Percentiles rank a stretch among this genome's conserved stretches.
phyloP scores from a whole-genome alignment of 148 eudicot species.

The Gaultheria prostrata region DNA sequence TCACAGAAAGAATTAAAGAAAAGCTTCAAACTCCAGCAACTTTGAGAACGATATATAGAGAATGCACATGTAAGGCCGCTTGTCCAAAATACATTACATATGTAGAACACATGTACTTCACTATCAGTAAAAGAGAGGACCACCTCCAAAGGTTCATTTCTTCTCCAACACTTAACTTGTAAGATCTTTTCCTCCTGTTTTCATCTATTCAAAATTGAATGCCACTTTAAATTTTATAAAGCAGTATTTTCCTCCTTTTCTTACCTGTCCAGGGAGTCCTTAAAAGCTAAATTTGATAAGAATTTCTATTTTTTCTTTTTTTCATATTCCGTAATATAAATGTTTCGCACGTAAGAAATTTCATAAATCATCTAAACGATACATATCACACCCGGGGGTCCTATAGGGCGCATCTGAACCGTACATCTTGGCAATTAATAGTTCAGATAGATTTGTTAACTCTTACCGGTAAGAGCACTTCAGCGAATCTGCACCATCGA shows the following conservation, averaged over 20 bases:
- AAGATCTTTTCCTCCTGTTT: background rate
- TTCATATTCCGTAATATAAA: background rate
- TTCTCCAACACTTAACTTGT: background rate
- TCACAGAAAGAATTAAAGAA: background rate
- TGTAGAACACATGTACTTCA: no score
- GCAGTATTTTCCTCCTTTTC: background rate
- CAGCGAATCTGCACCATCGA: no score
- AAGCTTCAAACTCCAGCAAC: background rate
- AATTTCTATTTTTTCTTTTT: background rate
- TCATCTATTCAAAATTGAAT: background rate
- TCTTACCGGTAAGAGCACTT: no score
- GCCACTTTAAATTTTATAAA: background rate
- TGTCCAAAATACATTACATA: no score
- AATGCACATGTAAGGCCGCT: background rate
- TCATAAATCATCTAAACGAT: background rate
- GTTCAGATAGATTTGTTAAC: no score
- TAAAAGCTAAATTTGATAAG: background rate
- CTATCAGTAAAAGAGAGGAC: background rate
- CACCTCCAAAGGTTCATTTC: conserved; percentile 9
- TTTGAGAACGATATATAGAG: background rate
- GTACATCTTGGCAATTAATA: no score
- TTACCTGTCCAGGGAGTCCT: background rate
- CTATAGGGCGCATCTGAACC: no score
- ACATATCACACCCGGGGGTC: no score
- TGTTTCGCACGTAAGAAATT: background rate